These are phyloP conservation scores for Bruguiera sexangula DNA, from an alignment of 345 rosid genomes.

Conservation along the genomic window DNA sequence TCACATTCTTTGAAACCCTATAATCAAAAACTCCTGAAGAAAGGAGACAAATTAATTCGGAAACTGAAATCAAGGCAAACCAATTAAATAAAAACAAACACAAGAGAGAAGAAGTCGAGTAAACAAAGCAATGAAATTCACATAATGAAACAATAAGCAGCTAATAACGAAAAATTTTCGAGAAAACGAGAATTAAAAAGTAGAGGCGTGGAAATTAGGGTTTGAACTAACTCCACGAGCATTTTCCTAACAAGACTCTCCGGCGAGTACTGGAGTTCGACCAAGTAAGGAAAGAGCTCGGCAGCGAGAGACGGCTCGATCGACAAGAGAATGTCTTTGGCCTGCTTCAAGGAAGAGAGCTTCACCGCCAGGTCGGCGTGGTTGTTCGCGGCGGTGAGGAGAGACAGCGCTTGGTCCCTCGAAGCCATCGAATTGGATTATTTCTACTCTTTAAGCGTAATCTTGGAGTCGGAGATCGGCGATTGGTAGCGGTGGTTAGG, in stretches of 20 bases:
- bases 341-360: conserved; percentile 84
- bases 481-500: conserved; percentile 7
- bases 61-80: too few species aligned
- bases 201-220: conserved; percentile 24
- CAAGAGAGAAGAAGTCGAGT: too few species aligned
- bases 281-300: conserved; percentile 73
- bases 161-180: neutral
- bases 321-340: conserved; percentile 62
- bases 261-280: conserved; percentile 73
- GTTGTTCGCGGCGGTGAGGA: conserved; percentile 72
- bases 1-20: too few species aligned
- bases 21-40: too few species aligned
- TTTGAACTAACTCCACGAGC: conserved; percentile 69
- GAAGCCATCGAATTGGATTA: conserved; percentile 27
- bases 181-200: neutral
- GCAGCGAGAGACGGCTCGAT: conserved; percentile 61
- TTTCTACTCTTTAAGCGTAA: neutral
- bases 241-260: conserved; percentile 69
- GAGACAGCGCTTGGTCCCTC: conserved; percentile 67
- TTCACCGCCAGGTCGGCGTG: conserved; percentile 84
- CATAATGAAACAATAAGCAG: neutral
- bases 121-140: too few species aligned
- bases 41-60: too few species aligned
- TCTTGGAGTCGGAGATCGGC: too few species aligned
- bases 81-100: too few species aligned